A percentile compares a stretch with the other conserved stretches of the same genome.
Conservation (phyloP, 345 rosid genomes). For the Anastatica hierochuntica region DNA sequence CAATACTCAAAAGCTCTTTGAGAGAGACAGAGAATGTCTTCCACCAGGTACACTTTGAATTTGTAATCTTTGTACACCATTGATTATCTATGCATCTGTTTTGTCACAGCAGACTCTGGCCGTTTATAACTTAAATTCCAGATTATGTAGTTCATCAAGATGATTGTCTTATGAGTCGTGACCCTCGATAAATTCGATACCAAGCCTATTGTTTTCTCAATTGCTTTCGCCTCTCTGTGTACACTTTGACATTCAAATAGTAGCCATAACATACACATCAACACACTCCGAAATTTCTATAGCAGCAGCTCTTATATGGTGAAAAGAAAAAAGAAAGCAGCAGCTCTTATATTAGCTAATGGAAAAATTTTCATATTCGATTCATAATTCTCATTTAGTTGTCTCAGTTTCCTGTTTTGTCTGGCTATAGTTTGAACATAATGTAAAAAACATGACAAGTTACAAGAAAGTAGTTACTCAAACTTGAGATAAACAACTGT, state of each 20-base stretch:
- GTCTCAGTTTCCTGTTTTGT: too few relatives aligned
- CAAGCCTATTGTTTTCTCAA: background rate
- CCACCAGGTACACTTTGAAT: constrained; percentile 10
- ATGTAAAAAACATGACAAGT: background rate
- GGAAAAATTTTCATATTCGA: too few relatives aligned
- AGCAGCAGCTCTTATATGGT: too few relatives aligned
- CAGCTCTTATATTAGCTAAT: too few relatives aligned
- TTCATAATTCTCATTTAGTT: too few relatives aligned
- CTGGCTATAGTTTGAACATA: too few relatives aligned
- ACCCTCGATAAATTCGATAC: background rate
- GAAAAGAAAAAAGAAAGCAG: too few relatives aligned
- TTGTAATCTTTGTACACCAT: constrained; percentile 4
- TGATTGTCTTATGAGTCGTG: background rate
- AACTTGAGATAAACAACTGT: too few relatives aligned
- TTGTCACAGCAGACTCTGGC: background rate
- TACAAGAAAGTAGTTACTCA: background rate
- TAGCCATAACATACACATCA: background rate
- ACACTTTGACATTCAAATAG: background rate
- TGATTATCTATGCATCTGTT: background rate
- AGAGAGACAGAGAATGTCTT: constrained; percentile 10
- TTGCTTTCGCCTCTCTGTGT: background rate
- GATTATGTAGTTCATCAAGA: background rate
- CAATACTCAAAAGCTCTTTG: constrained; percentile 13
- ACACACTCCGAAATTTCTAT: too few relatives aligned
- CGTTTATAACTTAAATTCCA: background rate